Percentiles rank a stretch among this genome's conserved stretches.
phyloP scores from a whole-genome alignment of 2,329 filamentous ascomycete genomes.

The Exophiala lecanii-corni region DNA sequence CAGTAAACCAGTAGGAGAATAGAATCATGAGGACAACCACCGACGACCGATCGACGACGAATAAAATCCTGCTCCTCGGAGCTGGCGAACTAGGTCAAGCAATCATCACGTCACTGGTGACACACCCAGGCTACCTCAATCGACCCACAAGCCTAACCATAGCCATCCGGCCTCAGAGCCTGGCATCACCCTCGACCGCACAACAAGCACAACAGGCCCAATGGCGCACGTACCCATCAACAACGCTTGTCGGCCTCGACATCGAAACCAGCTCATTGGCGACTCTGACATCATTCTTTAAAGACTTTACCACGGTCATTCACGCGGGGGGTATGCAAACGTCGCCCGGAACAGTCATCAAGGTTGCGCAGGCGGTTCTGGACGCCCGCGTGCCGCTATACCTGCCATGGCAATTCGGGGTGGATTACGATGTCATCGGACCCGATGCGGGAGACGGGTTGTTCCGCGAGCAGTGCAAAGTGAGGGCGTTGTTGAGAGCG shows the following conservation, averaged over 20 bases:
- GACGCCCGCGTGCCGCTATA: conserved; percentile 48
- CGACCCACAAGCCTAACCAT: conserved; percentile 45
- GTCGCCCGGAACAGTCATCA: conserved; percentile 52
- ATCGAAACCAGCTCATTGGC: conserved; percentile 30
- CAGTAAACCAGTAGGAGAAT: too few relatives aligned
- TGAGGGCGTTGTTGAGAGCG: conserved; percentile 48
- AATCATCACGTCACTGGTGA: conserved; percentile 49
- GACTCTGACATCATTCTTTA: conserved; percentile 43
- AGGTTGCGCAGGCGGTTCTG: conserved; percentile 54
- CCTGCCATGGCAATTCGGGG: conserved; percentile 70
- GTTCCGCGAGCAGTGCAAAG: conserved; percentile 64
- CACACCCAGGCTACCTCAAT: conserved; percentile 36
- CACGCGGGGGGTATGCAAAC: conserved; percentile 58
- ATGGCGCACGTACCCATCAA: conserved; percentile 35
- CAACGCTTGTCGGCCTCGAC: conserved; percentile 45
- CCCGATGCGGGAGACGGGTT: conserved; percentile 55
- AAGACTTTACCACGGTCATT: conserved; percentile 43
- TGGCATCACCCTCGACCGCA: conserved; percentile 36
- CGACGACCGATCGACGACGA: conserved; percentile 3
- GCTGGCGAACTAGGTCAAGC: conserved; percentile 62
- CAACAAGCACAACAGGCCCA: conserved; percentile 32
- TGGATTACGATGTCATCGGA: conserved; percentile 62
- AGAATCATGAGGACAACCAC: too few relatives aligned
- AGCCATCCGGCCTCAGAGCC: conserved; percentile 49
- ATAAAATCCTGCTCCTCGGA: conserved; percentile 55